phyloP scores from a whole-genome alignment of 352 stramenopile genomes.

The Globisporangium heterothallicum region DNA sequence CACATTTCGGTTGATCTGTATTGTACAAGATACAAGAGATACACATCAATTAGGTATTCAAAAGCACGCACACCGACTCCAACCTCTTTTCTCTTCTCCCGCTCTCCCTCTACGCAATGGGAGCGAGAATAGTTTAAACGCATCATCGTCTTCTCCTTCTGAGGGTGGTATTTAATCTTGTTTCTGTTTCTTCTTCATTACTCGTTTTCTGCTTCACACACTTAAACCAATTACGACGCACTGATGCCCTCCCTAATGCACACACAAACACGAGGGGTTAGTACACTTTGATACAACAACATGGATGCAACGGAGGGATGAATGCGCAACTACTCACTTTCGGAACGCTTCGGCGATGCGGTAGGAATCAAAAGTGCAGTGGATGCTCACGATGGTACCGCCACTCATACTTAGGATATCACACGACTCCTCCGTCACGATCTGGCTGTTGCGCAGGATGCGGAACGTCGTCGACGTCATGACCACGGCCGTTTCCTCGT shows the following conservation, averaged over 20 bases:
- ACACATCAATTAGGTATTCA: conserved; percentile 8
- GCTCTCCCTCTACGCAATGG: conserved; percentile 12
- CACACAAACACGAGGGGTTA: conserved; percentile 11
- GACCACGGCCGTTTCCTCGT: conserved; percentile 83
- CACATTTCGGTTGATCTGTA: conserved; percentile 20
- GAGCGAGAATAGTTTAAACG: conserved; percentile 11
- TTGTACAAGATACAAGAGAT: conserved; percentile 23
- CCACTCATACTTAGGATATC: conserved; percentile 77
- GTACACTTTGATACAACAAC: too few species aligned
- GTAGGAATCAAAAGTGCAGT: conserved; percentile 86
- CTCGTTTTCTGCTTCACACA: conserved; percentile 1
- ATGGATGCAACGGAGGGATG: too few species aligned
- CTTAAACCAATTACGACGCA: conserved; percentile 40
- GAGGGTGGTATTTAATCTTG: background rate
- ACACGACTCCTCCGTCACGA: conserved; percentile 82
- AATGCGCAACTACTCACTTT: conserved; percentile 73
- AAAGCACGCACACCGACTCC: conserved; percentile 8
- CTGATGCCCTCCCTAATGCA: conserved; percentile 62
- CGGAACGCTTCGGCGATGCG: conserved; percentile 77
- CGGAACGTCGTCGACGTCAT: conserved; percentile 86
- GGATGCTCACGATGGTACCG: conserved; percentile 74
- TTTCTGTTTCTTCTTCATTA: background rate
- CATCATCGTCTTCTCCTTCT: conserved; percentile 10
- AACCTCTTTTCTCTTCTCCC: conserved; percentile 1
- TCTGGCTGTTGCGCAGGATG: conserved; percentile 83